Percentiles rank a stretch among this genome's conserved stretches.
phyloP scores from a whole-genome alignment of 225 moss, liverwort and hornwort species.

The Ulota crispa region DNA sequence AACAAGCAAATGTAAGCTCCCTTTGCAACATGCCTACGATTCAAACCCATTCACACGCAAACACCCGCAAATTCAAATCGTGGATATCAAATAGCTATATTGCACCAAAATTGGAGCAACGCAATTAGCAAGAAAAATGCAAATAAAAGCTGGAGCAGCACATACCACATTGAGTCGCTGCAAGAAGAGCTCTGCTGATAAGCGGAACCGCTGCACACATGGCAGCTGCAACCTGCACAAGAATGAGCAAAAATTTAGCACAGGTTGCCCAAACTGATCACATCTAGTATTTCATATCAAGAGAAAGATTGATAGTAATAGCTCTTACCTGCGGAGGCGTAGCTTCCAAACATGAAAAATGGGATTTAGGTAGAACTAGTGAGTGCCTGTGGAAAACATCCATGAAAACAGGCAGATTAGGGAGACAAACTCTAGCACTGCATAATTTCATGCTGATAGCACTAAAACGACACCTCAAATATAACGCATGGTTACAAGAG shows the following conservation, averaged over 20 bases:
- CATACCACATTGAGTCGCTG: conserved; percentile 62
- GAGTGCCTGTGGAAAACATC: conserved; percentile 47
- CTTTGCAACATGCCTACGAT: background rate
- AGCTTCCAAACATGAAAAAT: conserved; percentile 55
- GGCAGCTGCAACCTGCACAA: conserved; percentile 65
- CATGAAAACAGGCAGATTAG: background rate
- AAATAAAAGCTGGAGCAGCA: background rate
- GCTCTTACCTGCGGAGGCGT: conserved; percentile 59
- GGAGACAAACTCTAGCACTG: background rate
- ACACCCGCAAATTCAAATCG: background rate
- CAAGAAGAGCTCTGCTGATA: conserved; percentile 59
- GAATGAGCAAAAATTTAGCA: background rate
- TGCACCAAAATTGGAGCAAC: background rate
- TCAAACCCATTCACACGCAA: background rate
- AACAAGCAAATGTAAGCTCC: conserved; percentile 6
- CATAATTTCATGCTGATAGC: background rate
- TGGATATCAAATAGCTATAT: background rate
- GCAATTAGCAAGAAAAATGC: background rate
- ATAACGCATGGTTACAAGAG: background rate
- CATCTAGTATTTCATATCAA: background rate
- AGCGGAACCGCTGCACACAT: conserved; percentile 67
- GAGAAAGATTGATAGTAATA: background rate
- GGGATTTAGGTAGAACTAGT: conserved; percentile 56
- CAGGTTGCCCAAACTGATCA: background rate
- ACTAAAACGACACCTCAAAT: background rate